Conservation (phyloP, 208 protist species). For the Plasmodiophora brassicae region DNA sequence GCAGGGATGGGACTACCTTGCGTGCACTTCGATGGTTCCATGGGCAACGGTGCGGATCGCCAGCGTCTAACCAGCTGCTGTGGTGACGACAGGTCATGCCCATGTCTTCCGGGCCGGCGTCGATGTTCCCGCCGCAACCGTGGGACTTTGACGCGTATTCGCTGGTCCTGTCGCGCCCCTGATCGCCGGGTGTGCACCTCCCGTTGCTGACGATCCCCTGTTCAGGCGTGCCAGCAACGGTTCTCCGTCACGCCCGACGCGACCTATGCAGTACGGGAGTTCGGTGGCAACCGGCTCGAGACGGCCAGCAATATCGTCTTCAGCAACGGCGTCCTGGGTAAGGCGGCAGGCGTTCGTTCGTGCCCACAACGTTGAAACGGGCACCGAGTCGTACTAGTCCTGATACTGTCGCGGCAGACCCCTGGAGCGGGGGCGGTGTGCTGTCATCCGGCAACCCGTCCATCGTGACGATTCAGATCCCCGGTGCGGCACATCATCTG, state of each 20-base stretch:
- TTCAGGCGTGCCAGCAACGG: no score
- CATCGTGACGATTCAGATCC: not conserved
- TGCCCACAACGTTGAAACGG: not conserved
- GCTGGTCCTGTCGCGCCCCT: no score
- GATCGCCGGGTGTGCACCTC: no score
- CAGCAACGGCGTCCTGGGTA: conserved; percentile 10
- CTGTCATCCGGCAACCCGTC: not conserved
- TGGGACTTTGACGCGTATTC: not conserved
- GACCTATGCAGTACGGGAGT: not conserved
- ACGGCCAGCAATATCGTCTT: not conserved
- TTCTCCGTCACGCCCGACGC: not conserved
- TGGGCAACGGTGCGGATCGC: not conserved
- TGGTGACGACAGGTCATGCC: not conserved
- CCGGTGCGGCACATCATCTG: not conserved
- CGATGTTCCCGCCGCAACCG: not conserved
- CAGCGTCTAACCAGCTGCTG: not conserved
- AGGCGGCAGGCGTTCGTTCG: not conserved
- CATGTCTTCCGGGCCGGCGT: not conserved
- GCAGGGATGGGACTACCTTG: not conserved
- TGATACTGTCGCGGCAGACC: no score
- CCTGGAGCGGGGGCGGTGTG: conserved; percentile 4
- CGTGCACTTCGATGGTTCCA: not conserved
- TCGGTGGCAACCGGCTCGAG: not conserved
- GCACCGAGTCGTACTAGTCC: no score
- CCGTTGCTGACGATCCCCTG: no score